Evolutionary conservation across 1,139 yeast species (phyloP).

Genomic region (Geotrichum reessii): DNA sequence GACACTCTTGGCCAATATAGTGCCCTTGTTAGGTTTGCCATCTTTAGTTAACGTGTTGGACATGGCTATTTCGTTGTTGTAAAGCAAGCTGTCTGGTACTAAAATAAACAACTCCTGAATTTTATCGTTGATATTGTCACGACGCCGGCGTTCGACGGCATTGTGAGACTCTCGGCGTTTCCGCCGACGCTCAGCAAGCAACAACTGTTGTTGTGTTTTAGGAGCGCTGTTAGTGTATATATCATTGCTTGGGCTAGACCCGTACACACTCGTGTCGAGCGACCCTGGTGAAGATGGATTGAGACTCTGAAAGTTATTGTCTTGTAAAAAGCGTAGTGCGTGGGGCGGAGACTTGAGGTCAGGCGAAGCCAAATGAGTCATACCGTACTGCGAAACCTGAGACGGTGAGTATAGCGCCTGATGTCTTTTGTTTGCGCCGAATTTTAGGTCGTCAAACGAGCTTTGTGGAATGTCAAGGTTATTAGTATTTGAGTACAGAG

Average conservation of each 20-base stretch:
- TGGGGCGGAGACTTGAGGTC: slow-evolving; percentile 17
- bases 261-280: slow-evolving; percentile 7
- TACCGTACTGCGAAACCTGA: slow-evolving; percentile 16
- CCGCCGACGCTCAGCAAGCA: slow-evolving; percentile 35
- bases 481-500: background rate
- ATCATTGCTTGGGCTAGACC: slow-evolving; percentile 12
- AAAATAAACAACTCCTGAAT: slow-evolving; percentile 72
- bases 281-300: slow-evolving; percentile 22
- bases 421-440: slow-evolving; percentile 4
- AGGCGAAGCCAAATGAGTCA: slow-evolving; percentile 13
- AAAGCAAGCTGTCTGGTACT: slow-evolving; percentile 62
- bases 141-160: slow-evolving; percentile 57
- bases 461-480: background rate
- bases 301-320: slow-evolving; percentile 13
- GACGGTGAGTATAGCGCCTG: background rate
- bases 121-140: slow-evolving; percentile 85
- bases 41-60: slow-evolving; percentile 56
- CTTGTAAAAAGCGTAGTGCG: slow-evolving; percentile 18
- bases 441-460: background rate
- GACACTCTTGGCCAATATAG: slow-evolving; percentile 74
- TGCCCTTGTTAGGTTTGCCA: slow-evolving; percentile 92
- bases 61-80: slow-evolving; percentile 14
- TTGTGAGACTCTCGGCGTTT: slow-evolving; percentile 44
- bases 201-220: slow-evolving; percentile 10
- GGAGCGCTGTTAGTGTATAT: background rate